Percentiles rank a stretch among this genome's conserved stretches.
These are phyloP conservation scores for Mortierella sp. DNA, from an alignment of 371 early-diverging fungal genomes.

Conservation along the genomic window DNA sequence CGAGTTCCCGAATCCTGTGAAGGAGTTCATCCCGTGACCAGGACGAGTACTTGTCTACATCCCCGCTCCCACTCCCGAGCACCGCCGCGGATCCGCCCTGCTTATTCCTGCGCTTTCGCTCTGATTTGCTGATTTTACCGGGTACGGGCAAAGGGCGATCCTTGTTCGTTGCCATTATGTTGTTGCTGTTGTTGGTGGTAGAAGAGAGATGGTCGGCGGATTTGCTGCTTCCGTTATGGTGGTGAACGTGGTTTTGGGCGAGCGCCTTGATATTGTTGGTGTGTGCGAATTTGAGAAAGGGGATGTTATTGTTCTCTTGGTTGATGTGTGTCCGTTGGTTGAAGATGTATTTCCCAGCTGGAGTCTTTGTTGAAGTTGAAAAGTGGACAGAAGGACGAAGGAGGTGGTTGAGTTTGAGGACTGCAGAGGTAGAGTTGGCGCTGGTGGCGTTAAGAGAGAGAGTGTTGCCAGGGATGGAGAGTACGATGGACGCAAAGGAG, in stretches of 20 bases:
- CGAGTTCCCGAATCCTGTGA: slow-evolving; percentile 44
- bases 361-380: slow-evolving; percentile 14
- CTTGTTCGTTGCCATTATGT: slow-evolving; percentile 48
- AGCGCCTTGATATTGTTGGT: slow-evolving; percentile 28
- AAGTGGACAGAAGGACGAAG: neutral
- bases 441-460: neutral
- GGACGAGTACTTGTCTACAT: slow-evolving; percentile 41
- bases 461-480: slow-evolving; percentile 4
- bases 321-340: neutral
- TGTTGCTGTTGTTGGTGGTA: neutral
- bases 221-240: slow-evolving; percentile 7
- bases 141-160: slow-evolving; percentile 24
- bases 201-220: neutral
- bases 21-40: slow-evolving; percentile 49
- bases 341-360: slow-evolving; percentile 37
- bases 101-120: slow-evolving; percentile 35
- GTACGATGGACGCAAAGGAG: slow-evolving; percentile 17
- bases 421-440: neutral
- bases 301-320: slow-evolving; percentile 27
- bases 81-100: slow-evolving; percentile 25
- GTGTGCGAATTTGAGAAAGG: slow-evolving; percentile 29
- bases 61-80: slow-evolving; percentile 19
- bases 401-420: neutral
- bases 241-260: slow-evolving; percentile 6
- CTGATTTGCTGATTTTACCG: slow-evolving; percentile 39